A percentile compares a stretch with the other conserved stretches of the same genome.
Conservation (phyloP, 1,284 basidiomycete genomes). For the Sanguinoderma infundibulare region DNA sequence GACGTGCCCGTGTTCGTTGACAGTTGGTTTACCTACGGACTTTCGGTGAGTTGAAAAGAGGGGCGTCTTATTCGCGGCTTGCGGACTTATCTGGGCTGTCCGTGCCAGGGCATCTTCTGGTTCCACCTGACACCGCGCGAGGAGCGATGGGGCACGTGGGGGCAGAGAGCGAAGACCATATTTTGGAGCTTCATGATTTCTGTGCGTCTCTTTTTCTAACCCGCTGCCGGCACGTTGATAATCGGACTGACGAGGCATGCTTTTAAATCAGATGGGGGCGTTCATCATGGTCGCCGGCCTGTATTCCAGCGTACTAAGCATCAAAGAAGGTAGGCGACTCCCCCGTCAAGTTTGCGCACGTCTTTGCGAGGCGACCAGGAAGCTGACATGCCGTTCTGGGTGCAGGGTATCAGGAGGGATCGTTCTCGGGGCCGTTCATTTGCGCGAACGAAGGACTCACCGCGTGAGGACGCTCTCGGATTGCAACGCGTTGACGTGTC, state of each 20-base stretch:
- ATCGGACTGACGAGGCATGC: neutral
- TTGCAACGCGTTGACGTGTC: no score
- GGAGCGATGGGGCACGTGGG: slow-evolving; percentile 30
- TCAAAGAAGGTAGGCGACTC: slow-evolving; percentile 32
- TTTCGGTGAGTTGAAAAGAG: slow-evolving; percentile 27
- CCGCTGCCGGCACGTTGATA: neutral
- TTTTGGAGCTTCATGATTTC: slow-evolving; percentile 34
- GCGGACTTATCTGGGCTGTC: neutral
- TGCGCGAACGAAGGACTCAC: slow-evolving; percentile 22
- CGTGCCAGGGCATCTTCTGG: slow-evolving; percentile 37
- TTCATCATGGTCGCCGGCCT: slow-evolving; percentile 40
- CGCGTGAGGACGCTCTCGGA: no score
- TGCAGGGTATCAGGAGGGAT: slow-evolving; percentile 27
- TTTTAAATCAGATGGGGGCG: slow-evolving; percentile 30
- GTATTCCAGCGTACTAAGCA: slow-evolving; percentile 36
- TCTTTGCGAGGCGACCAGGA: neutral
- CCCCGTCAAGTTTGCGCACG: neutral
- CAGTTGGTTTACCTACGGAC: slow-evolving; percentile 41
- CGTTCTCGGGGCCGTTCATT: slow-evolving; percentile 27
- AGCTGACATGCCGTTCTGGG: neutral
- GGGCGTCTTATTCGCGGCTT: no score
- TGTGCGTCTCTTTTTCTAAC: slow-evolving; percentile 20
- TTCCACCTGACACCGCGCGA: slow-evolving; percentile 33
- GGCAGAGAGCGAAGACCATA: slow-evolving; percentile 30
- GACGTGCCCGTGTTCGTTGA: no score